Base-by-base conservation (phyloP, 495 filamentous ascomycete genomes). In the Aspergillus sclerotiicarbonarius region DNA sequence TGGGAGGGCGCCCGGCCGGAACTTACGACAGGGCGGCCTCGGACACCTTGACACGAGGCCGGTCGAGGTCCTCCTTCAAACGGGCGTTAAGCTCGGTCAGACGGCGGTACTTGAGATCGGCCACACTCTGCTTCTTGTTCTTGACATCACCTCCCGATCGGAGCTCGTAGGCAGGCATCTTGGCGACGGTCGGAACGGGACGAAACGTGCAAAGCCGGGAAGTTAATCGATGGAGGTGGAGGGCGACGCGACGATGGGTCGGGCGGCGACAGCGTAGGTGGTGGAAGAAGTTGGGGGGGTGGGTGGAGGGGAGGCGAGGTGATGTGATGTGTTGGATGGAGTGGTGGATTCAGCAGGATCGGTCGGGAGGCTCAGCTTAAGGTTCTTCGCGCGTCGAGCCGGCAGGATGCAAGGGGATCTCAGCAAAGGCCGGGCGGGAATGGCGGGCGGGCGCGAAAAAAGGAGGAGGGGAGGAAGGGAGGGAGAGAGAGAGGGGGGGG, bases 71-170 rank as follows among this genome's bases (percentile, higher is more conserved):
- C 73, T 98, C 94, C 65, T 90, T 85, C 70, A 98, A 81, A 62
- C 95, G 86, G 64, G 87, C 86, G 81, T 98, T 98, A 71, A 98
- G 84, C 77, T 98, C 94, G 49, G 91, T 97, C 74, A 98, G 80
- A 45, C 95, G 89, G 61, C 94, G 89, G 63, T 97, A 85, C 80
- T 98, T 98, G 55, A 98, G 84, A 75, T 98, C 94, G 50, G 94
- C 95, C 86, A 98, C 96, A 73, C 90, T 95, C 75, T 98, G 95
- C 82, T 96, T 97, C 84, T 95, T 97, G 79, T 92, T 95, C 82
- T 88, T 94, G 68, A 92, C 88, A 71, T 83, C 80, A 54, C 80
- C 81, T 30, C 80, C 81, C 10, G 81, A 75, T 69, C 81, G 79
- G 61, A 84, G 74, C 70, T 83, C 81, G 69, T 83, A 84, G 47